Evolutionary conservation across 768 basidiomycete species (phyloP).

Genomic region (Leccinum uliginosum): DNA sequence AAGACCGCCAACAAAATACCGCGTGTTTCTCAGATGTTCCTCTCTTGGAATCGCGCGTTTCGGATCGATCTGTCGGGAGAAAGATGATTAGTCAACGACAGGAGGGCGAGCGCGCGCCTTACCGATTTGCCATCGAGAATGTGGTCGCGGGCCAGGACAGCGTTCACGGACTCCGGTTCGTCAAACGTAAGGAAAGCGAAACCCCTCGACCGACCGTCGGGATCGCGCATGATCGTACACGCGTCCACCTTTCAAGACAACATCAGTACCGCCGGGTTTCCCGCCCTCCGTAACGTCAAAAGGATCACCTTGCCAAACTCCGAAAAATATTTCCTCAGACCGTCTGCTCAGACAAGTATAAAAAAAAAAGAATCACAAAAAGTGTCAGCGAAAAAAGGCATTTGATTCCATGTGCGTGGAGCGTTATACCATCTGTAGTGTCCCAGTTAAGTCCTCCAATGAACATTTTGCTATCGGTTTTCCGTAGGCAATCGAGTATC

Average conservation of each 20-base stretch:
- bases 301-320: conserved; percentile 68
- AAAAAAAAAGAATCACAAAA: conserved; percentile 15
- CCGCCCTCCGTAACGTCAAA: conserved; percentile 4
- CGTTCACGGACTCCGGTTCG: conserved; percentile 56
- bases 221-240: conserved; percentile 84
- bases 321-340: conserved; percentile 66
- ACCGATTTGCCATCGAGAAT: conserved; percentile 77
- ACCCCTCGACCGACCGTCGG: conserved; percentile 67
- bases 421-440: conserved; percentile 76
- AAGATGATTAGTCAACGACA: neutral
- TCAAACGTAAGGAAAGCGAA: conserved; percentile 86
- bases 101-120: conserved; percentile 17
- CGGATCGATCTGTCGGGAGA: conserved; percentile 64
- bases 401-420: conserved; percentile 23
- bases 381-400: conserved; percentile 24
- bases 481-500: conserved; percentile 27
- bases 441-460: conserved; percentile 90
- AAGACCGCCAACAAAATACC: conserved; percentile 80
- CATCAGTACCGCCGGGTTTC: conserved; percentile 10
- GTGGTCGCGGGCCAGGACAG: conserved; percentile 66
- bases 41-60: conserved; percentile 84
- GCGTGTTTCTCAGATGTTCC: conserved; percentile 70
- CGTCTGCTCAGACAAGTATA: conserved; percentile 41
- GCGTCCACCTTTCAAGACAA: conserved; percentile 56
- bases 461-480: conserved; percentile 76